Evolutionary conservation across 208 protist species (phyloP), one percentile per base, ranked within the genome.

Genomic region (Acanthamoeba triangularis): DNA sequence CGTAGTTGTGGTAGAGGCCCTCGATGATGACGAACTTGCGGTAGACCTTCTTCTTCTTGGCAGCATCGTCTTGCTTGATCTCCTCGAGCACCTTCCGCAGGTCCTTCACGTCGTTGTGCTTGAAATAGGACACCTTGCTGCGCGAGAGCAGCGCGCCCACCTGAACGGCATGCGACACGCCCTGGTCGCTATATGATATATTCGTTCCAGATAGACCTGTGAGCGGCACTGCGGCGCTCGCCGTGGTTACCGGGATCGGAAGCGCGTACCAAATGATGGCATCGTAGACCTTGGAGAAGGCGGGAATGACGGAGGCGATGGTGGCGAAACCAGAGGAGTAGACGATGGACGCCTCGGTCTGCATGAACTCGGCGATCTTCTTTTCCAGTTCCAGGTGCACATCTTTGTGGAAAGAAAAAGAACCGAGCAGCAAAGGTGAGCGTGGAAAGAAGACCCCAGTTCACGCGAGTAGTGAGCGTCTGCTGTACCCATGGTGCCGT

Each of bases 271-370:
- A 95, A 67, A 99, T 97, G 44, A 99, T 96, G 91, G 99, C 97
- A 95, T 99, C 99, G 52, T 97, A 98, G 85, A 97, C 97, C 47
- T 98, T 97, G 20, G 98, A 97, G 94, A 99, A 99, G 78, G 99
- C 99, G 5, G 99, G 99, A 82, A 99, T 99, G 47, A 99, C 98
- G 18, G 98, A 99, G 30, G 99, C 97, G n/a, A 99, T 97, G 2
- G 99, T 99, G 18, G 99, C 98, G 97, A 99, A 99, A 20, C 97
- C 97, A 56, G 99, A 99, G 78, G 99, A 99, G 97, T 99, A 99
- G 25, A 99, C 95, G 88, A 99, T 98, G 35, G 98, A 95, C 47
- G 98, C 98, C 25, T 99, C 98, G 20, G 98, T 98, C 67, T 96
- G 85, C 69, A 99, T 94, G 93, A 99, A 99, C 41, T 98, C 95